These are phyloP conservation scores for Emergomyces orientalis DNA, from an alignment of 2,329 filamentous ascomycete species.

Conservation along the genomic window DNA sequence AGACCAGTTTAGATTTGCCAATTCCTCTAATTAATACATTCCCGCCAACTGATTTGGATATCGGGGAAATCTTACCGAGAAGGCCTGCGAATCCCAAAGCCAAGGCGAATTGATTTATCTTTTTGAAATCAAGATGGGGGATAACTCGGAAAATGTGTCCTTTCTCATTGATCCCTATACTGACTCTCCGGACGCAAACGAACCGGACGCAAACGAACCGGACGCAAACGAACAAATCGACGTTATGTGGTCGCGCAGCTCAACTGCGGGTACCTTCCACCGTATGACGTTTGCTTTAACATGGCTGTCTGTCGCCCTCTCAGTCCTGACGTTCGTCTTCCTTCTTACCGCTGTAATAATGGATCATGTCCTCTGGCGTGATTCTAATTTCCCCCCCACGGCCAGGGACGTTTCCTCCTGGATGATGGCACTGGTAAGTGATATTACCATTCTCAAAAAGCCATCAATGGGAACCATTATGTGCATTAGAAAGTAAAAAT, in stretches of 20 bases:
- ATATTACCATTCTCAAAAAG: neutral
- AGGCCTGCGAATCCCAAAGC: neutral
- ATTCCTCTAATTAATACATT: neutral
- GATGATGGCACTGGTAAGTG: neutral
- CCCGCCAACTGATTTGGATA: neutral
- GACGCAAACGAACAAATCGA: neutral
- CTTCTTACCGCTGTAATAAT: neutral
- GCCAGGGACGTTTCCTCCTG: neutral
- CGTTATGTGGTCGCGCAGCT: neutral
- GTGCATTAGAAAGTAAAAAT: neutral
- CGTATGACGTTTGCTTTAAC: neutral
- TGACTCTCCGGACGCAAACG: neutral
- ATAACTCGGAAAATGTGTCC: neutral
- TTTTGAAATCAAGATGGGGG: neutral
- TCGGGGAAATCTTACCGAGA: neutral
- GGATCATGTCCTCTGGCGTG: too few species aligned
- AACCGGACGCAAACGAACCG: too few species aligned
- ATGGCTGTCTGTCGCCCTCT: neutral
- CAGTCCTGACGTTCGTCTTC: neutral
- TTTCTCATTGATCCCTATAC: neutral
- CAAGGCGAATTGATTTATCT: neutral
- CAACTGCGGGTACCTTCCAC: neutral
- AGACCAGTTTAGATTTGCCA: neutral
- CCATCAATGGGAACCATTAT: neutral
- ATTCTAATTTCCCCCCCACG: neutral